Evolutionary conservation across 1,284 basidiomycete genomes (phyloP), one percentile per base, ranked within the genome.

Genomic region (Pascua sp.): DNA sequence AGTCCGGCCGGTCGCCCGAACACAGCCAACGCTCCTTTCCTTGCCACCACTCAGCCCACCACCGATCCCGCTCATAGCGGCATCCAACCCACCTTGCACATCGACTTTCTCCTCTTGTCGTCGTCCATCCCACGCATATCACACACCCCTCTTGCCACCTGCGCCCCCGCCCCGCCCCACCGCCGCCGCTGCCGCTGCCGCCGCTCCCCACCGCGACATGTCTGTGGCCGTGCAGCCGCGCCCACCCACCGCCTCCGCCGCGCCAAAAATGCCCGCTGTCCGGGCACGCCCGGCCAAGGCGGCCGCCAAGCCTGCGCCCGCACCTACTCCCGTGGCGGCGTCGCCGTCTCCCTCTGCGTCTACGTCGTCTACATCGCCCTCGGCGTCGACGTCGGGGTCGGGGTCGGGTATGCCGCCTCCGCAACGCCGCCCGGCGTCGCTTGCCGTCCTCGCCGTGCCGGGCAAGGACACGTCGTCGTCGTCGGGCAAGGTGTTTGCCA

Each of bases 401-500:
- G n/a, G 49, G 16, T 24, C 48, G 1, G 7, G 49, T 1, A 17
- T 18, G 18, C 51, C 36, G 18, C 45, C 40, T 37, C 44, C 24
- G 47, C 17, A 18, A 15, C 36, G 36, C 49, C 37, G 15, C 49
- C 54, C n/a, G 44, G 49, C 54, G 4, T 44, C 55, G 8, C 18
- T 36, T 8, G 37, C 51, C 38, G 54, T 56, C n/a, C 42, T 48
- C 5, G 43, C 60, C 13, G 44, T 51, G 32, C 50, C 51, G 11
- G 60, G 68, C 40, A 76, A 76, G 56, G 76, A 78, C 55, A 72
- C 71, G 3, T 76, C 73, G 16, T 76, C 74, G 8, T 76, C 74
- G 7, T 61, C 72, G 4, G 76, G 76, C 13, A 71, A 70, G 53
- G 69, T 78, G n/a, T 78, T 77, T 59, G 77, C 76, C 11, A 74